A percentile compares a stretch with the other conserved stretches of the same genome.
phyloP scores from a whole-genome alignment of 2,329 filamentous ascomycete genomes.

The Harringtonia lauricola region DNA sequence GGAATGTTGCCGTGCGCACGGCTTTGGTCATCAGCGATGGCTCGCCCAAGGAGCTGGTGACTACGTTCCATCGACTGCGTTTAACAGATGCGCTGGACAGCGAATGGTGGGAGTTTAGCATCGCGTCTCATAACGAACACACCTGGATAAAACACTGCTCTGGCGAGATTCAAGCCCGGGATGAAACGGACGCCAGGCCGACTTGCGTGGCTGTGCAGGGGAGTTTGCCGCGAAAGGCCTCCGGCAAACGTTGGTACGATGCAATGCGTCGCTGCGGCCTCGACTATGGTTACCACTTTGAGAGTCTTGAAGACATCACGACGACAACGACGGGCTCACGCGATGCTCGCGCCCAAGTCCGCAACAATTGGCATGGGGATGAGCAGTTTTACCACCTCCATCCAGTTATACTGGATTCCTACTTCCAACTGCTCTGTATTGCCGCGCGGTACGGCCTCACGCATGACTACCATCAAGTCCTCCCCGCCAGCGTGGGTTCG shows the following conservation, averaged over 20 bases:
- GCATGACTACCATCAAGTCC: too few relatives aligned
- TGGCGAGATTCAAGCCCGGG: too few relatives aligned
- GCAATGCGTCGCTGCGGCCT: background rate
- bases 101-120: slow-evolving; percentile 20
- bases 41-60: slow-evolving; percentile 19
- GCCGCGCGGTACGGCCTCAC: too few relatives aligned
- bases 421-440: background rate
- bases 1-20: slow-evolving; percentile 20
- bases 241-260: background rate
- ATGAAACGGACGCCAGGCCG: too few relatives aligned
- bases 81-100: slow-evolving; percentile 16
- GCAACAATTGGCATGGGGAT: background rate
- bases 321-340: too few relatives aligned
- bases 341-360: too few relatives aligned
- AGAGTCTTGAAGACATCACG: too few relatives aligned
- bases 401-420: background rate
- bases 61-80: slow-evolving; percentile 16
- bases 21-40: slow-evolving; percentile 20
- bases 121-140: slow-evolving; percentile 17
- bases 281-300: too few relatives aligned
- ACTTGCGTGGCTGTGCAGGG: too few relatives aligned
- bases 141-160: too few relatives aligned
- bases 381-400: slow-evolving; percentile 21
- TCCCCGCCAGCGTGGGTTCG: too few relatives aligned
- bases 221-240: too few relatives aligned